Evolutionary conservation across 768 basidiomycete genomes (phyloP), one percentile per base, ranked within the genome.

Genomic region (Cyclocybe aegerita): DNA sequence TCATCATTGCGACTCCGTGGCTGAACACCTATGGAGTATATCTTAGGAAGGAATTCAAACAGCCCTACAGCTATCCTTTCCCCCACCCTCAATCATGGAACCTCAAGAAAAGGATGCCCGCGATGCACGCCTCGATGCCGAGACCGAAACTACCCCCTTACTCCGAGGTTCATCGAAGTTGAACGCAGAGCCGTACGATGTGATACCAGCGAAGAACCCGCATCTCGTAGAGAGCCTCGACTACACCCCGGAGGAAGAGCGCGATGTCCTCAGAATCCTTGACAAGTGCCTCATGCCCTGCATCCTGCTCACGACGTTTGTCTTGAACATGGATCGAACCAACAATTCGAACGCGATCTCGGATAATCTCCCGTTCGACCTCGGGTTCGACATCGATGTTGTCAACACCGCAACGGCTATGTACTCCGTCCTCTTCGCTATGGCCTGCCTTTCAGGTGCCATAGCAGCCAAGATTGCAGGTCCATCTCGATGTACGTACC

Each of bases 261-360:
- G 57, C 6, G 49, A 54, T 32, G 69, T 73, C 17, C 46, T 67
- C 2, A 43, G 48, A 8, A 59, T 61, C 33, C 59, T 65, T 10
- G 63, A 65, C 39, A 47, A 48, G 9, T 50, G 53, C 3, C 40
- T 70, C 7, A 72, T 73, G 55, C 63, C 63, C 1, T 57, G 65
- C 56, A 66, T 73, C 29, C 61, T 72, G 16, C 39, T 67, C 43
- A 70, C 69, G 15, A 70, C 66, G 9, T 65, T 67, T 33, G 62
- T 65, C n/a, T 49, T 66, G 41, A 74, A 73, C 55, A 73, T 74
- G 71, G 73, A 74, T 39, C 63, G 72, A 4, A 74, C 73, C 10
- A 74, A 74, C 54, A 63, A 66, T 51, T 70, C 70, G 7, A 74
- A 74, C 45, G 73, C 73, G 1, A 68, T 73, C 31, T 72, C 71